A percentile compares a stretch with the other conserved stretches of the same genome.
Evolutionary conservation across 164 flowering plant species (phyloP).

Genomic region (Aristolochia fimbriata): DNA sequence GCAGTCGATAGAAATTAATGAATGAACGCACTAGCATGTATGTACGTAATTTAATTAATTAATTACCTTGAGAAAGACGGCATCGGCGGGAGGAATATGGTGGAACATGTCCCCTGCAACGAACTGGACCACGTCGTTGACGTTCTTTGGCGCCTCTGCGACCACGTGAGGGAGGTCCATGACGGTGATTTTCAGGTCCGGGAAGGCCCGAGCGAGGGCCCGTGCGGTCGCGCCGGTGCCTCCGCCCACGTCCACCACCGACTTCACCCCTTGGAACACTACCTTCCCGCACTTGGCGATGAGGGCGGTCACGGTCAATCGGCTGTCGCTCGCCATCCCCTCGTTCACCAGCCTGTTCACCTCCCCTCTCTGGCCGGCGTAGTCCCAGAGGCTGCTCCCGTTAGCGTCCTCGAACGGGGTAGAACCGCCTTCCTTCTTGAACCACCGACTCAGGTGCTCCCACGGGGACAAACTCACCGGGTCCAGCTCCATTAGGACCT

Average conservation of each 20-base stretch:
- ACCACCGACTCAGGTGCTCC: neutral
- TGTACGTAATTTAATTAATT: no score
- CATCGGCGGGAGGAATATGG: slow-evolving; percentile 1
- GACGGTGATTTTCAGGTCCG: neutral
- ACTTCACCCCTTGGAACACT: neutral
- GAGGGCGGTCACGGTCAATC: neutral
- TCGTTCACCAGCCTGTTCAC: neutral
- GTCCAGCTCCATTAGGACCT: slow-evolving; percentile 9
- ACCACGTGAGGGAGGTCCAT: slow-evolving; percentile 1
- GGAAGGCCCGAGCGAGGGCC: neutral
- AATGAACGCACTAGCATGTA: no score
- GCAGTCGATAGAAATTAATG: no score
- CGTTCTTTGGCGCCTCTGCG: neutral
- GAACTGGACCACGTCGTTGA: neutral
- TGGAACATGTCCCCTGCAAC: slow-evolving; percentile 7
- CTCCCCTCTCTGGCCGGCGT: slow-evolving; percentile 1
- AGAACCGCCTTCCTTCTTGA: neutral
- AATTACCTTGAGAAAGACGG: slow-evolving; percentile 4
- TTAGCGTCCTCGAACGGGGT: neutral
- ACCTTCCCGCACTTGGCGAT: neutral
- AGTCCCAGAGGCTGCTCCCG: neutral
- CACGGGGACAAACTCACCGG: neutral
- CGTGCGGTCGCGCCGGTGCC: neutral
- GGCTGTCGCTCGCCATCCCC: slow-evolving; percentile 3
- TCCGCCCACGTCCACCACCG: slow-evolving; percentile 2